Conservation (phyloP, 108 stramenopile genomes). For the Schizochytrium sp. region DNA sequence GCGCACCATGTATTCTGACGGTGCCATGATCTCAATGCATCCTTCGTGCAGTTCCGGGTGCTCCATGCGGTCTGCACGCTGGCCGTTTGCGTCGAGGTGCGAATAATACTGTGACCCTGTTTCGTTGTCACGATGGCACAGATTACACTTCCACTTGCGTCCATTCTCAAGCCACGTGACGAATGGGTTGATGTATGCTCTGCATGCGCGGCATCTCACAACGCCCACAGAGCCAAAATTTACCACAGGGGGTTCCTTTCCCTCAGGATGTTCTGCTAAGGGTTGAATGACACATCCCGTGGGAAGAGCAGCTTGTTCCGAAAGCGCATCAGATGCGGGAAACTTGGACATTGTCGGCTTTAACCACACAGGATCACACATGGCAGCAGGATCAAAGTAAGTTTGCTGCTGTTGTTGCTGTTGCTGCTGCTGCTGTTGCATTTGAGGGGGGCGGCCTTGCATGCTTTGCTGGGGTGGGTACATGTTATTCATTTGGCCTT, state of each 20-base stretch:
- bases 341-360: conserved; percentile 28
- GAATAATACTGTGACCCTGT: conserved; percentile 91
- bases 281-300: conserved; percentile 18
- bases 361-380: not conserved
- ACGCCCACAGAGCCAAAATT: conserved; percentile 94
- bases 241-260: conserved; percentile 75
- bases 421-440: conserved; percentile 5
- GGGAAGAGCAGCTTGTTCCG: conserved; percentile 27
- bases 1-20: conserved; percentile 98
- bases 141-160: conserved; percentile 94
- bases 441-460: not conserved
- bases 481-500: too few relatives aligned
- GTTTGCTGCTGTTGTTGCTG: not conserved
- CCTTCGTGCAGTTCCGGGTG: conserved; percentile 90
- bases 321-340: not conserved
- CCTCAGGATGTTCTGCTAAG: conserved; percentile 47
- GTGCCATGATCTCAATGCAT: conserved; percentile 92
- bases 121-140: conserved; percentile 93
- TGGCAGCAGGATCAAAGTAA: not conserved
- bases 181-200: conserved; percentile 99
- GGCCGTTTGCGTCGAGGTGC: conserved; percentile 90
- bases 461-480: not conserved
- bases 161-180: conserved; percentile 96
- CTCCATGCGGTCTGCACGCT: conserved; percentile 85
- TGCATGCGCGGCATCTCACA: conserved; percentile 95